Base-by-base conservation (phyloP, 1,284 basidiomycete species). In the Marasmius tenuissimus region DNA sequence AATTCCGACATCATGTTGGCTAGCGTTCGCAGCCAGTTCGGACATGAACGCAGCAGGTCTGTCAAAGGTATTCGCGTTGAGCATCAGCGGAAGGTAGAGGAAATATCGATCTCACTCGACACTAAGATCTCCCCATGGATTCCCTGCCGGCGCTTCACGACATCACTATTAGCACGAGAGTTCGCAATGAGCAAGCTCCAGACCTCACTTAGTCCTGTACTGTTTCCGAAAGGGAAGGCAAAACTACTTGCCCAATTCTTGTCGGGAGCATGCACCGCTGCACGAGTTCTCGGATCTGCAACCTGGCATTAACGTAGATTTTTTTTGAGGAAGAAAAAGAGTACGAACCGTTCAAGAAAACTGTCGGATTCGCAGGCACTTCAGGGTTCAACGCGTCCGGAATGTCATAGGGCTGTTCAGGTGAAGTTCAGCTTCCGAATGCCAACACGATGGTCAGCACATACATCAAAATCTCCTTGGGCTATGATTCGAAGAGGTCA, bases 321-420 rank as follows among this genome's bases (percentile, higher is more conserved):
- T 8, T 33, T 8, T 3, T 11, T 3, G 48, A 12, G 20, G 48
- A 27, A 18, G 9, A 38, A 35, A 27, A 10, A 12, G 42, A 11
- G 4, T 54, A 18, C 22, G 6, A 18, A 88, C 88, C 81, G 63
- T 91, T 90, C 62, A 88, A 75, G 70, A 89, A 91, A 39, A 82
- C 71, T 40, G 72, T 75, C 5, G 79, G 79, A 67, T 86, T 81
- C 62, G 73, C 70, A 3, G 75, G 74, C 2, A 76, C 73, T 61
- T 78, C 75, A 3, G 85, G 85, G 62, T 75, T 76, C 35, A 82
- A 69, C 2, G 81, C 85, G 70, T 88, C 83, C 5, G 84, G 80
- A 39, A 87, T 71, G 63, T 86, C 76, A 65, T 87, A 88, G 2
- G 78, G 66, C 80, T 84, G 58, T 18, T 20, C 60, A 49, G 37